Base-by-base conservation (phyloP, 371 early-diverging fungal species). In the Entomophthora muscae region DNA sequence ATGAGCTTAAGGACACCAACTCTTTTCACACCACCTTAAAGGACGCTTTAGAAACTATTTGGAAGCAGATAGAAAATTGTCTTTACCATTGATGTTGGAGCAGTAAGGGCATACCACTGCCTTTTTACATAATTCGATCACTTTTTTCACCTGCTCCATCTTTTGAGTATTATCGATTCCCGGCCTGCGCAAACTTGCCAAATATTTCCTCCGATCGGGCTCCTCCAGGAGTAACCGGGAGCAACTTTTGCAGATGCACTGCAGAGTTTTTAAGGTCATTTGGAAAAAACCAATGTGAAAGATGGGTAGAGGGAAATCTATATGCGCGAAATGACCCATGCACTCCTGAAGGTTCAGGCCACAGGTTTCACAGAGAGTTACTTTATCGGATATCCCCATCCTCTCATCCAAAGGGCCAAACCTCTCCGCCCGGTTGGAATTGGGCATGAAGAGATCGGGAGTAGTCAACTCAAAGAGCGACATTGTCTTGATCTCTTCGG, bases 221-320 rank as follows among this genome's bases (percentile, higher is more conserved):
- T 95, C 98, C 55, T 86, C 87, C 28, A 98, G 66, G 76, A 96
- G 78, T 0, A 98, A 88, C 32, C 83, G 81, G 68, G 84, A 78
- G 69, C 98, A 98, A 0, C 84, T 77, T 89, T 98, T 99, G 85
- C 99, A 99, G 57, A 99, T 94, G 65, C 88, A 83, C 72, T 98
- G 98, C 42, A 99, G 74, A 65, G 98, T 90, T 52, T 81, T 82
- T 32, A 91, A 81, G 33, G 86, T 89, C 30, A 86, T 79, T 74
- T 92, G 87, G 69, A 98, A 95, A 69, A 92, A 95, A 60, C 99
- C 99, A 71, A 93, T 88, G 69, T 99, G 99, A 71, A 96, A 99
- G 17, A 99, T 94, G 1, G 99, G 99, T 51, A 98, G 78, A 29
- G 84, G 84, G 5, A 99, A 81, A 56, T 90, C 86, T 32, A 98